phyloP scores from a whole-genome alignment of 176 grass and related monocot genomes.

The Microstegium vimineum region DNA sequence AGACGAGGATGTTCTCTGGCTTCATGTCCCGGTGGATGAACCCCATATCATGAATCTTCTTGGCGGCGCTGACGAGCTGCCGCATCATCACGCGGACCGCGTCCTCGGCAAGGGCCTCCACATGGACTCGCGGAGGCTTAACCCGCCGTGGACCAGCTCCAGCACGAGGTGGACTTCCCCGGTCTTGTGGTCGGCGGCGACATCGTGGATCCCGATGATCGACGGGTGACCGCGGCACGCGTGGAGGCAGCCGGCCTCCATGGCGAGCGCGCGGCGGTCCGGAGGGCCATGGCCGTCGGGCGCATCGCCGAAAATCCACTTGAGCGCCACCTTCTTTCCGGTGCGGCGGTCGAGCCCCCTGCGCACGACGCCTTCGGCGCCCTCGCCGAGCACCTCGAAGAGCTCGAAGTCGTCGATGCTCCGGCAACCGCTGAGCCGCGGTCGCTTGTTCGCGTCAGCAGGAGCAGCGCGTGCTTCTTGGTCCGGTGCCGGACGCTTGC shows the following conservation, averaged over 20 bases:
- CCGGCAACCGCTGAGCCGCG: neutral
- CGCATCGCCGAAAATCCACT: neutral
- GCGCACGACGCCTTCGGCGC: neutral
- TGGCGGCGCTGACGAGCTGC: neutral
- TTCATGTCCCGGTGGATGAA: conserved; percentile 54
- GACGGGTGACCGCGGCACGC: neutral
- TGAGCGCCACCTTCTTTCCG: neutral
- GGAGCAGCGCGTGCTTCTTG: neutral
- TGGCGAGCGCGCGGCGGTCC: neutral
- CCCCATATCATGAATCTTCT: neutral
- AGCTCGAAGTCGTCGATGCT: neutral
- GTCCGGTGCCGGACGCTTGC: neutral
- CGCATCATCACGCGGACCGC: neutral
- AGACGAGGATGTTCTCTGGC: conserved; percentile 52
- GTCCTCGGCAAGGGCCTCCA: neutral
- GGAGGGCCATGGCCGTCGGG: neutral
- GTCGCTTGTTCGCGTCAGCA: neutral
- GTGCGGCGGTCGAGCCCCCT: neutral
- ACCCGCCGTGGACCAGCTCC: neutral
- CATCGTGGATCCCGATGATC: neutral
- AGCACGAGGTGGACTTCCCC: neutral
- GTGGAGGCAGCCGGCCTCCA: neutral
- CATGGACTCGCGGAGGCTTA: neutral
- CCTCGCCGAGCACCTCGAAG: neutral
- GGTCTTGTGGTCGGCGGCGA: neutral